Evolutionary conservation across 164 flowering plant species (phyloP), one percentile per base, ranked within the genome.

Genomic region (Kalanchoe fedtschenkoi): DNA sequence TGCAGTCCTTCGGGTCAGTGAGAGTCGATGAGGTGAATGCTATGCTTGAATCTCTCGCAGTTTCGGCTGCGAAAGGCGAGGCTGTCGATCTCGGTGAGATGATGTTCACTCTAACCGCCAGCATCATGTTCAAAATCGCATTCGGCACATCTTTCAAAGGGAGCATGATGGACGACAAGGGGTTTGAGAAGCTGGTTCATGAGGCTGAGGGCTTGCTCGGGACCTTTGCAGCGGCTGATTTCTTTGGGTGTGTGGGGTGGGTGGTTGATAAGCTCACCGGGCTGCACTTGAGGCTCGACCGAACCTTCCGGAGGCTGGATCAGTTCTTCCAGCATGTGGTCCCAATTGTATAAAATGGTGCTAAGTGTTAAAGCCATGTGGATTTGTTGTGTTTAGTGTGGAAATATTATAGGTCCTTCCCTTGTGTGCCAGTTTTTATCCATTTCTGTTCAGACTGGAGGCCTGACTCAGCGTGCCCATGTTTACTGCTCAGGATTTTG

Each of bases 191-290:
- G 8, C 4, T 73, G 38, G 34, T 75, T 37, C 68, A 44, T 22
- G 70, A 68, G 13, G 39, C 65, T 0, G 4, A 9, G 44, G 54
- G 41, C 15, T 19, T 69, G 54, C 0, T 69, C 6, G 78, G 75
- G 17, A 39, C 66, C 28, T 71, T 72, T 61, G 9, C 47, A n/a
- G 71, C 60, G 2, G 34, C 64, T 3, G 78, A 75, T 7, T 63
- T 10, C 60, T 68, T 77, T 30, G 78, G 75, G 0, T 34, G 28
- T 10, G 16, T 76, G 17, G 76, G 74, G 10, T 66, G 80, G 75
- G 58, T 76, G 21, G 32, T 70, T 5, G 76, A 76, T 62, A 51
- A 55, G 67, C 19, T 76, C n/a, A 60, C 30, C 1, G 75, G 79
- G 0, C 15, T 61, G 0, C 62, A 64, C 61, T 24, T 5, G 4